Conservation (phyloP, 441 rosid species). For the Breynia disticha region DNA sequence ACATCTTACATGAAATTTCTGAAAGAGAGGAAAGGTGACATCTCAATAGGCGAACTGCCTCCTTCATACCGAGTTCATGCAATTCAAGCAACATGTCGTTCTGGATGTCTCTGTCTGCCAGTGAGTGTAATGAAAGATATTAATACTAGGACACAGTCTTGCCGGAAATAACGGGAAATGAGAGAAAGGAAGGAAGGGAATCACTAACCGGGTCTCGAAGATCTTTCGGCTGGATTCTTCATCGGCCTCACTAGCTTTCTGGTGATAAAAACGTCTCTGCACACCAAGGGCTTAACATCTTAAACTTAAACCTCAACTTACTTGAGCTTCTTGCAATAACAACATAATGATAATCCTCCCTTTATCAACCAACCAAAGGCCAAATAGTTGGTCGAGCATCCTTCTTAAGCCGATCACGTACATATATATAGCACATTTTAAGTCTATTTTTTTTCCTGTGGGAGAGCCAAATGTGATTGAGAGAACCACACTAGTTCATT, state of each 20-base stretch:
- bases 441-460: too few species aligned
- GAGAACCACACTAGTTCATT: too few species aligned
- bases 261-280: slow-evolving; percentile 41
- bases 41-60: slow-evolving; percentile 37
- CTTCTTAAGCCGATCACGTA: too few species aligned
- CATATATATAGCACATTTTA: too few species aligned
- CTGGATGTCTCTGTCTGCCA: slow-evolving; percentile 22
- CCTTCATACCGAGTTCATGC: slow-evolving; percentile 28
- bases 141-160: not conserved
- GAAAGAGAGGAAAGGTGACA: slow-evolving; percentile 35
- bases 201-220: slow-evolving; percentile 42
- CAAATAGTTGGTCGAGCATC: too few species aligned
- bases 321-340: too few species aligned
- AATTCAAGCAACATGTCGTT: slow-evolving; percentile 31
- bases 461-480: too few species aligned
- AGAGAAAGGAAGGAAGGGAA: not conserved
- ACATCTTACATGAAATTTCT: slow-evolving; percentile 42
- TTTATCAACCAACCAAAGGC: too few species aligned
- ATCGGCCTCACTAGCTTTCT: slow-evolving; percentile 44
- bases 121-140: slow-evolving; percentile 1
- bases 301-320: too few species aligned
- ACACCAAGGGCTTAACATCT: slow-evolving; percentile 1
- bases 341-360: too few species aligned
- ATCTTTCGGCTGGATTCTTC: slow-evolving; percentile 41
- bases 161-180: not conserved